Evolutionary conservation across 2,329 filamentous ascomycete genomes (phyloP).

Genomic region (Dothideomycetidae sp.): DNA sequence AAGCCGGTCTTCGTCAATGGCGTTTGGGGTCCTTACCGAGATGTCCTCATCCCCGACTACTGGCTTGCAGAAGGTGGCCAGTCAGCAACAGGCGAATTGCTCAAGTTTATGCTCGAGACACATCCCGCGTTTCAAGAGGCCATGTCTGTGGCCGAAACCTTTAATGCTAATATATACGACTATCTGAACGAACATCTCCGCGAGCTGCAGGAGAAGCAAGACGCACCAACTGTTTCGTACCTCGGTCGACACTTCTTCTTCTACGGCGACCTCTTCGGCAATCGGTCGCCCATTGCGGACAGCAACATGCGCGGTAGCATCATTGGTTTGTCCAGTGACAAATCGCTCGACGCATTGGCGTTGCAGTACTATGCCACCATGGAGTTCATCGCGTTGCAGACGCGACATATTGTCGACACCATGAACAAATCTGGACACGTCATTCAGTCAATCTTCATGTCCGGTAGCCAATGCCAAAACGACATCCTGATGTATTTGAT

Average conservation of each 20-base stretch:
- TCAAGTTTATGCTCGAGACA: conserved; percentile 89
- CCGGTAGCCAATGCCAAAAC: conserved; percentile 94
- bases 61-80: conserved; percentile 98
- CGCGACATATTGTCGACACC: conserved; percentile 80
- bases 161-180: conserved; percentile 83
- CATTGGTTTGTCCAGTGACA: conserved; percentile 76
- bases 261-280: conserved; percentile 95
- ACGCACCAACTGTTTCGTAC: conserved; percentile 67
- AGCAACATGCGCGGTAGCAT: conserved; percentile 83
- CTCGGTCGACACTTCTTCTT: conserved; percentile 93
- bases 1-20: conserved; percentile 87
- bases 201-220: conserved; percentile 53
- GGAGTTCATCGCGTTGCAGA: conserved; percentile 97
- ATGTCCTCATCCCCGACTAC: conserved; percentile 78
- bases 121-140: conserved; percentile 82
- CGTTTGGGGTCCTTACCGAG: conserved; percentile 93
- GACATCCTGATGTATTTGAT: conserved; percentile 81
- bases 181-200: conserved; percentile 81
- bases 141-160: conserved; percentile 61
- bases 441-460: conserved; percentile 96
- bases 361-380: conserved; percentile 90
- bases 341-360: conserved; percentile 72
- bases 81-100: conserved; percentile 84
- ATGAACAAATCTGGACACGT: conserved; percentile 86
- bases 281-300: conserved; percentile 86